Evolutionary conservation across 345 rosid species (phyloP), one percentile per base, ranked within the genome.

Genomic region (Diplotaxis tenuifolia): DNA sequence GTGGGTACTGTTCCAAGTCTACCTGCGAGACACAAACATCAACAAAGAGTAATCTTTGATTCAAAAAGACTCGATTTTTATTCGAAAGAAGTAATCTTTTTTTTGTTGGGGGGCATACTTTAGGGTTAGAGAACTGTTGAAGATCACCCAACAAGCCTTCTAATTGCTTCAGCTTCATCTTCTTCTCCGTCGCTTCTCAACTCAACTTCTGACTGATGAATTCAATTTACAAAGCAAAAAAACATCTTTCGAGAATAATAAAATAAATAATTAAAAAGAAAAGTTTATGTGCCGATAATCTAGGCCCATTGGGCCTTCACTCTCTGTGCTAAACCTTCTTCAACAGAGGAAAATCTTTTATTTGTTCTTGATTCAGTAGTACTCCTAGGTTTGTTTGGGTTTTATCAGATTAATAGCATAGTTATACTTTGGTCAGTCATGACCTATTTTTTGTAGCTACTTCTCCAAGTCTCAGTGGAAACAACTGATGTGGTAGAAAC

Each of bases 1-100:
- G 92, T 42, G 97, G 96, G 75, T 95, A 95, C 82, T 95, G 99
- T 70, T 95, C 99, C 53, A 95, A 82, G 77, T 95, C 99, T 56
- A 88, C 82, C 95, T 91, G 85, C 85, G 62, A 22, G 47, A 42
- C 22, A 34, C 18, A 45, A 0, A 20, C 4, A 56, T n/a, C 47
- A 40, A 6, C 57, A 59, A 28, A 65, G 28, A 32, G 58, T 31
- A 32, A 32, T 32, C 38, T 32, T n/a, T 71, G 25, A 47, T 7
- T 61, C 53, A 47, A 3, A 45, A 47, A 47, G 53, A 47, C 20
- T 47, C 53, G 20, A 47, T 58, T 15, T 34, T 40, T 12, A 2
- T 5, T 7, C 38, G n/a, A 54, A 54, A 21, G 59, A 22, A 12
- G 25, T 22, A 5, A 42, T n/a, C 1, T 1, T 47, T 15, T 47